Base-by-base conservation (phyloP, 1,139 yeast species). In the Nakaseomyces delphensis region DNA sequence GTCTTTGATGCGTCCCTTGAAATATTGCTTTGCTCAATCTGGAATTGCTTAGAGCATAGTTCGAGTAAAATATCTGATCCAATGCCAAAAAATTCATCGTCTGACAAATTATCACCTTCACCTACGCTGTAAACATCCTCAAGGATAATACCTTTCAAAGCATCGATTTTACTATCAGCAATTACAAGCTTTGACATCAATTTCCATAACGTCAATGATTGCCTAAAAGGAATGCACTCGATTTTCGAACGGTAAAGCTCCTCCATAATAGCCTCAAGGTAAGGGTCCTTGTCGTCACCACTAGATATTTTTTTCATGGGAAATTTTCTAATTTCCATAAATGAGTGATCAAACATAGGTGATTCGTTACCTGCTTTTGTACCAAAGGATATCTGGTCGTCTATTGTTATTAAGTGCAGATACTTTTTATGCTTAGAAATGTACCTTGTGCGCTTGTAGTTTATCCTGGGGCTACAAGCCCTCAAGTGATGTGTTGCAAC, bases 391-490 rank as follows among this genome's bases (percentile, higher is more conserved):
- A 33, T 20, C 21, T 33, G 27, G 37, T 58, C 59, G 39, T 57
- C 61, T 25, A 59, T 20, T 7, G 57, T 47, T 9, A 58, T 40
- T 23, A 56, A 36, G 41, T 51, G 55, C 3, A 45, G 43, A 2
- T 38, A 36, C 5, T 41, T 46, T 2, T 43, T 40, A 3, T 43
- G 39, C 20, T 48, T 46, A 5, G 55, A 47, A 39, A 67, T 59
- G 58, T 71, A 79, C 40, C 85, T 65, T n/a, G 77, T 56, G 44
- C 80, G 64, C 47, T 70, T 68, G 41, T 70, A 66, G 29, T 63
- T 61, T 14, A 77, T 57, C 47, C 70, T 59, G 11, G 68, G 62
- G 32, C 74, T 62, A 53, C 63, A 43, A 59, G 66, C 18, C 56
- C 67, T 68, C 51, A 70, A 67, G 35, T 67, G 62, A 50, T 71